Evolutionary conservation across 1,284 basidiomycete genomes (phyloP), one percentile per base, ranked within the genome.

Genomic region (Tilletiopsis washingtonensis): DNA sequence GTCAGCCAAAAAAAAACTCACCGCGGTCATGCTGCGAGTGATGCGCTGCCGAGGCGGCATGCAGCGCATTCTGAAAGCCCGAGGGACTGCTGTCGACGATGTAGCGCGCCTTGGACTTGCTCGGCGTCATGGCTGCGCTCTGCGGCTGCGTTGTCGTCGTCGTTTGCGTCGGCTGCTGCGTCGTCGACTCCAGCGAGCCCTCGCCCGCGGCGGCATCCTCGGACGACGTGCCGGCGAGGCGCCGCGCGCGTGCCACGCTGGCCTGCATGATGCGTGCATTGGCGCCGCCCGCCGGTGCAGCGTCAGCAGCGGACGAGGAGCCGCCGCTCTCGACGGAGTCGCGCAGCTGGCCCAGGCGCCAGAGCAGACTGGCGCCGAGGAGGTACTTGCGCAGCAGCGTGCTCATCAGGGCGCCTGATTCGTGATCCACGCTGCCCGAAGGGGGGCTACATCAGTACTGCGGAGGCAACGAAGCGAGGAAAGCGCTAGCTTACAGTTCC

Each of bases 391-490:
- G 80, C 23, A 93, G 85, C 48, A 93, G 82, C 19, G 79, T 77
- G 66, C 84, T 86, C 81, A 88, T 84, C 54, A 88, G 77, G 59
- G 84, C 81, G 0, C 90, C 90, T 48, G 81, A 81, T 72, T 94
- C 90, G 58, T 90, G 84, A 62, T 91, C 87, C 19, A 93, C 79
- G 29, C n/a, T n/a, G n/a, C n/a, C n/a, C n/a, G n/a, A n/a, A n/a
- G n/a, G n/a, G n/a, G n/a, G n/a, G n/a, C n/a, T n/a, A n/a, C n/a
- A n/a, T n/a, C n/a, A n/a, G n/a, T n/a, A n/a, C n/a, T n/a, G n/a
- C n/a, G n/a, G n/a, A n/a, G n/a, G n/a, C n/a, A n/a, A n/a, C n/a
- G n/a, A n/a, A n/a, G n/a, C n/a, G n/a, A n/a, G n/a, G n/a, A n/a
- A n/a, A n/a, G n/a, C n/a, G n/a, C n/a, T n/a, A n/a, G n/a, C n/a